Conservation (phyloP, 2,329 filamentous ascomycete species). For the Aspergillus hiratsukae region DNA sequence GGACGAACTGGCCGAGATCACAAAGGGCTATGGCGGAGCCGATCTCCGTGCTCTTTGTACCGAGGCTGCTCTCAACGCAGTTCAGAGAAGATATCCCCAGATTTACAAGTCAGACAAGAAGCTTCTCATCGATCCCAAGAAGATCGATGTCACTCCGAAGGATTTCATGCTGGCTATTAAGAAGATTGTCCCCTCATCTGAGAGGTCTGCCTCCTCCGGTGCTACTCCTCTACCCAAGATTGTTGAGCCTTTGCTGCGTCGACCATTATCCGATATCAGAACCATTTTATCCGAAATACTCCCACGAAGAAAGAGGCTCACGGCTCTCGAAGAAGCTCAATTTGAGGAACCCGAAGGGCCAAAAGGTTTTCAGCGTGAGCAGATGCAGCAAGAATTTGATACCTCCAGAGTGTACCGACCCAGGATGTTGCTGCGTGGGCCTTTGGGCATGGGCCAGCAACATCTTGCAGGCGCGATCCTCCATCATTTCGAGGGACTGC, state of each 20-base stretch:
- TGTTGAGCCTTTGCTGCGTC: conserved; percentile 74
- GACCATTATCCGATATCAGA: conserved; percentile 67
- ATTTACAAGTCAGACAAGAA: conserved; percentile 91
- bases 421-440: conserved; percentile 75
- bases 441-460: conserved; percentile 84
- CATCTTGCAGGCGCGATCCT: conserved; percentile 82
- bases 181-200: conserved; percentile 92
- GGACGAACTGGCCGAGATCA: conserved; percentile 72
- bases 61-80: conserved; percentile 90
- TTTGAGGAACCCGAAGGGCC: conserved; percentile 80
- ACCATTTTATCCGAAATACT: conserved; percentile 68
- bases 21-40: conserved; percentile 94
- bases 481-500: conserved; percentile 86
- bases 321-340: conserved; percentile 89
- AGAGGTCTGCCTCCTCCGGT: conserved; percentile 79
- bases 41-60: conserved; percentile 92
- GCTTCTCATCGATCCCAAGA: conserved; percentile 77
- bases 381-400: conserved; percentile 74
- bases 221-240: conserved; percentile 74
- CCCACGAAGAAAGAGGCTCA: conserved; percentile 79
- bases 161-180: conserved; percentile 98
- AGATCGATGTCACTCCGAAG: conserved; percentile 81
- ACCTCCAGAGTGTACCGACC: conserved; percentile 83
- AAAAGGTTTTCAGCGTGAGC: conserved; percentile 79
- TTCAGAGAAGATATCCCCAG: conserved; percentile 92